A percentile compares a stretch with the other conserved stretches of the same genome.
These are phyloP conservation scores for Phytophthora fragariae DNA, from an alignment of 352 stramenopile genomes.

Conservation along the genomic window DNA sequence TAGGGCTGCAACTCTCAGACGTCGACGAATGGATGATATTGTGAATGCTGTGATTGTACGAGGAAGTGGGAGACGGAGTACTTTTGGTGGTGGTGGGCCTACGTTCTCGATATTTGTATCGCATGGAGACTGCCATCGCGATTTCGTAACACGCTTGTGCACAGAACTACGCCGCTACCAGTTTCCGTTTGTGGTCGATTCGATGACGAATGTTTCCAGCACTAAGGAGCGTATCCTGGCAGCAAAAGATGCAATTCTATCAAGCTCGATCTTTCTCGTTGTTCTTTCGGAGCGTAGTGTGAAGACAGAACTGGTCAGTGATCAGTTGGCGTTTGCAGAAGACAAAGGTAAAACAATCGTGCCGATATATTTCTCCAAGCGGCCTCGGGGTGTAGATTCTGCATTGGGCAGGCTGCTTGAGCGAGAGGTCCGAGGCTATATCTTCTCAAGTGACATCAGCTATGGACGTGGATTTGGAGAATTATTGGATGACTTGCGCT, in stretches of 20 bases:
- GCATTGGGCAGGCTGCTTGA: conserved; percentile 51
- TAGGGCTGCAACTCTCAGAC: conserved; percentile 28
- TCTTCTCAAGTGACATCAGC: conserved; percentile 71
- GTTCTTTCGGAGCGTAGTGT: conserved; percentile 79
- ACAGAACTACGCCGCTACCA: conserved; percentile 59
- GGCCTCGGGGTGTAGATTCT: conserved; percentile 52
- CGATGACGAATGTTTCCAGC: conserved; percentile 74
- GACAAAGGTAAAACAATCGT: conserved; percentile 85
- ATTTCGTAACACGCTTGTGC: conserved; percentile 71
- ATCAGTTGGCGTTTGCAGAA: conserved; percentile 85
- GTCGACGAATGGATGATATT: conserved; percentile 56
- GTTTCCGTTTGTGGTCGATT: conserved; percentile 65
- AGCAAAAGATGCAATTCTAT: conserved; percentile 81
- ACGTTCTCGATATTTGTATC: conserved; percentile 76
- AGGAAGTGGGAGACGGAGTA: conserved; percentile 28
- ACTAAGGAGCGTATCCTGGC: conserved; percentile 80
- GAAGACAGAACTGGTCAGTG: conserved; percentile 83
- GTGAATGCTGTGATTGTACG: conserved; percentile 64
- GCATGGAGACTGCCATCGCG: conserved; percentile 75
- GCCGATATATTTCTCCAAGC: conserved; percentile 72
- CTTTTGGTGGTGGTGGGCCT: conserved; percentile 28
- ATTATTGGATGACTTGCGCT: conserved; percentile 54
- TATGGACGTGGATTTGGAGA: conserved; percentile 73
- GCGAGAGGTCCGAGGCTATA: conserved; percentile 41
- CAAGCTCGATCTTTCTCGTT: conserved; percentile 74